Base-by-base conservation (phyloP, 169 alveolate species). In the Plasmodium gonderi region DNA sequence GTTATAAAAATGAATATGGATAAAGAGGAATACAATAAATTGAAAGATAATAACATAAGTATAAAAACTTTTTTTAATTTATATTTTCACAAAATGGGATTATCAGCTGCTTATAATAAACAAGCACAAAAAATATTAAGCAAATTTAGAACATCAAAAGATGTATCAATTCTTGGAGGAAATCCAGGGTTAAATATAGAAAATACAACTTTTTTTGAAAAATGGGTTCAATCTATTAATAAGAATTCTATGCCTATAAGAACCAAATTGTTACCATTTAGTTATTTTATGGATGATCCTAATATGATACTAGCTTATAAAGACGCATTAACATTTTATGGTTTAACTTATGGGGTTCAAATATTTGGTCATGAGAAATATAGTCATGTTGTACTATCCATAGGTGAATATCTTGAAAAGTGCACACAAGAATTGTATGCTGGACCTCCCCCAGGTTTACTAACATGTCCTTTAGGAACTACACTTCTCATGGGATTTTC, bases 401-500 rank as follows among this genome's bases (percentile, higher is more conserved):
- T 83, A 40, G 91, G 91, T 38, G 75, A 47, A 42, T 91, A 94
- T 94, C 94, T 95, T n/a, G 80, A 79, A 77, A 77, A 60, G 17
- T 60, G 78, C 11, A 79, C 79, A 7, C 97, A 95, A 38, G 90
- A 95, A 33, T 72, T 92, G 42, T 96, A 94, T 85, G 92, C 94
- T 11, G 98, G 98, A 2, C 81, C 95, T 14, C 89, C 96, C 5
- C 96, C 97, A 12, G 98, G 98, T 4, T 95, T 92, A 92, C 96
- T 97, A 11, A 94, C 95, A 75, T 96, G 98, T 47, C 97, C 97
- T 11, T 44, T 64, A n/a, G 96, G 95, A 36, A 94, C 89, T 40
- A 95, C 91, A 20, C 44, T 96, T 51, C 38, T 96, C 69, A 93
- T 96, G 95, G 98, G 98, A 1, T 96, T 95, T 89, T 92, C 98